Evolutionary conservation across 73 alveolate genomes (phyloP), one percentile per base, ranked within the genome.

Genomic region (Effrenium voratum): DNA sequence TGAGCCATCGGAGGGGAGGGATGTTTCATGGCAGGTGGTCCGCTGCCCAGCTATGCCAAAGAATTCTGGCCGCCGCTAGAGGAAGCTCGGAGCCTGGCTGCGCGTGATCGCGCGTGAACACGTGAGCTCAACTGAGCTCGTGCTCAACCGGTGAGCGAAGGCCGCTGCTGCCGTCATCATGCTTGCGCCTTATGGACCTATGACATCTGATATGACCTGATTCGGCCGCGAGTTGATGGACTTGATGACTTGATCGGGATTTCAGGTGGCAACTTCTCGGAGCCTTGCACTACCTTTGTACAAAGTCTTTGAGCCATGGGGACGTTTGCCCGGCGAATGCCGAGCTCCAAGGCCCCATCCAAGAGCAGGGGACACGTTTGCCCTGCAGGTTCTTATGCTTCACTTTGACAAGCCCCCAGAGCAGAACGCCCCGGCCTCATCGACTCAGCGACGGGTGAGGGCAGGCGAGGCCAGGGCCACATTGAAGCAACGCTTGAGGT

Each of bases 111-210:
- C n/a, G n/a, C n/a, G n/a, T n/a, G n/a, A n/a, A n/a, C n/a, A n/a
- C n/a, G n/a, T n/a, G n/a, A n/a, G n/a, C n/a, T n/a, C n/a, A n/a
- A n/a, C n/a, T n/a, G n/a, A n/a, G n/a, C n/a, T n/a, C n/a, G n/a
- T n/a, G n/a, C 16, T 32, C 38, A 3, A 38, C 75, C 16, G 34
- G 40, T 60, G 16, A 24, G 16, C 34, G 16, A 38, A 87, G 95
- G 95, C 95, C 43, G 95, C 95, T 19, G 95, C 72, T 34, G 95
- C 95, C 10, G 95, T 87, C 84, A 87, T 87, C 95, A 60, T 87
- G 95, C 36, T 63, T 2, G 34, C 41, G 3, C 76, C 95, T 87
- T 47, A 68, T 26, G 26, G n/a, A 32, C 32, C 32, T 24, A n/a
- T 10, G 43, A 3, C 28, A 22, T 57, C n/a, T 57, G n/a, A 57